Evolutionary conservation across 2,329 filamentous ascomycete genomes (phyloP), one percentile per base, ranked within the genome.

Genomic region (Trichoderma sp.): DNA sequence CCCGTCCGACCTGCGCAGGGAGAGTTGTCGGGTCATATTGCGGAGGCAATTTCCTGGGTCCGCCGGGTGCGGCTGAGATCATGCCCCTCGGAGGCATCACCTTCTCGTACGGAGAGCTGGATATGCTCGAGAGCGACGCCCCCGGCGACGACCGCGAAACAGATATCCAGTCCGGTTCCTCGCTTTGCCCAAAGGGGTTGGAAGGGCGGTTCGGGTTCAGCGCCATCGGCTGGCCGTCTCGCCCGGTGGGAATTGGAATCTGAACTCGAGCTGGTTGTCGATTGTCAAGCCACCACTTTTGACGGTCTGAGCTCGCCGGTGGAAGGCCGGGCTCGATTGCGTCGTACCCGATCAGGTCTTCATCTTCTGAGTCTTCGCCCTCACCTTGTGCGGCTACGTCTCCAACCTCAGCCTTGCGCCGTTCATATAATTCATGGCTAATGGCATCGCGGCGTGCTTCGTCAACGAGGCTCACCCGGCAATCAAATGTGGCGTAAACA

Each of bases 401-500:
- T 17, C 88, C 90, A 9, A 93, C 84, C 14, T 91, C 87, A 1
- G 80, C 80, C 71, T 84, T 86, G 62, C 90, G 85, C 52, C 88
- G 85, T 24, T 84, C 81, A 74, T 98, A 97, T 12, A 98, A 81
- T 60, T 90, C 83, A 39, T 85, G 85, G 72, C 90, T 91, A 54
- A 98, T 87, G 4, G 80, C 78, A 67, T 93, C 89, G 69, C 91
- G 92, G 61, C 83, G 80, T 26, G 77, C 78, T 74, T 97, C 91
- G 69, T 99, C 86, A 12, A 98, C 81, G 51, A 95, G 88, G 69
- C 83, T 93, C 60, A 98, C 90, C 1, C 83, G 86, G 76, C 93
- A 96, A 69, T 92, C 86, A 73, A 99, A 99, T 0, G 88, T 87
- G 14, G 92, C 93, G 77, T 92, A 97, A 0, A 99, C 94, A 2